Base-by-base conservation (phyloP, 1,139 yeast genomes). In the Blastobotrys petasosporus region DNA sequence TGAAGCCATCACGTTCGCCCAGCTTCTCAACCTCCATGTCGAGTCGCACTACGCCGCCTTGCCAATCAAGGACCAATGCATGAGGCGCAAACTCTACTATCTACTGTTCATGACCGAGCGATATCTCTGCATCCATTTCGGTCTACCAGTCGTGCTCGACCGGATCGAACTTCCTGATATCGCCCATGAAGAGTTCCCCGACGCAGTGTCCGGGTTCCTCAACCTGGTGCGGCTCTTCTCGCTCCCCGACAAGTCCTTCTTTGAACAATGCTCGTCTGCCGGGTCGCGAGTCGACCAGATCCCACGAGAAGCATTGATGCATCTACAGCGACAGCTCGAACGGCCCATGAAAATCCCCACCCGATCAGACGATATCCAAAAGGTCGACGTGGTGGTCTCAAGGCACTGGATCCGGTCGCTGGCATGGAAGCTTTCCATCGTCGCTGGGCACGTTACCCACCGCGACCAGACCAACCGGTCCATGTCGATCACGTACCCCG, bases 1-100 rank as follows among this genome's bases (percentile, higher is more conserved):
- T 7, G 57, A 54, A 39, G 57, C 57, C 8, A 51, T 54, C 15
- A 45, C 54, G 7, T 53, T 47, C 32, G 51, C 54, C 3, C 57
- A 54, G 11, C 40, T 46, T 11, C 43, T 43, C 34, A 54, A 52
- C 5, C 42, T 54, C 23, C 55, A 54, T 38, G 33, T 34, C 11
- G 54, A 51, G 31, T 42, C 42, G n/a, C 38, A 41, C n/a, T 54
- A 49, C 32, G 29, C 35, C n/a, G 39, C 11, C 3, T 33, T 43
- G 12, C 28, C 49, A 15, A 29, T 28, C 38, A 38, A 41, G 25
- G 53, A 49, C 25, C 49, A 45, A 29, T 50, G 47, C 39, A 20
- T 41, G 32, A 29, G 45, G 42, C 38, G 49, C 13, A 48, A 39
- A 20, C 31, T 51, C 23, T 51, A 48, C 32, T 51, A 29, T 36